Evolutionary conservation across 2,329 filamentous ascomycete genomes (phyloP).

Genomic region (Stagonosporopsis tanaceti): DNA sequence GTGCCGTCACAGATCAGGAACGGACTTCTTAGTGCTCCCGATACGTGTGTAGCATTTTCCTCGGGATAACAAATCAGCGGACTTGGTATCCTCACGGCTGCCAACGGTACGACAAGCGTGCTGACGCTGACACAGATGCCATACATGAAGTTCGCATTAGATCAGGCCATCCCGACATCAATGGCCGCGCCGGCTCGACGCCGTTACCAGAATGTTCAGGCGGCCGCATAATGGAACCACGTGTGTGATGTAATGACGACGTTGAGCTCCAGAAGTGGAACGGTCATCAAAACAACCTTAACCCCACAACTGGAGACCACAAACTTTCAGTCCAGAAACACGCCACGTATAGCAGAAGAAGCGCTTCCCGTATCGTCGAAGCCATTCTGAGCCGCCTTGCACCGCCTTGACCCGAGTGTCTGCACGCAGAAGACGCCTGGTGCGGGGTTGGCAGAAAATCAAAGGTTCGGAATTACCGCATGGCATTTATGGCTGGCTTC

Average conservation of each 20-base stretch:
- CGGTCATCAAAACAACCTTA: constrained; percentile 6
- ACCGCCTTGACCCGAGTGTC: not conserved
- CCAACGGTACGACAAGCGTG: constrained; percentile 32
- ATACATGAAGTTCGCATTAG: constrained; percentile 7
- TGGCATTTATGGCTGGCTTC: not conserved
- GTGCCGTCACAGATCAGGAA: constrained; percentile 30
- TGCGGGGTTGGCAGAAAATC: constrained; percentile 4
- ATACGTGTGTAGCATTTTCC: constrained; percentile 17
- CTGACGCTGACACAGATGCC: constrained; percentile 20
- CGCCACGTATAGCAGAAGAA: not conserved
- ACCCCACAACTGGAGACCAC: constrained; percentile 8
- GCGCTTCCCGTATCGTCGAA: not conserved
- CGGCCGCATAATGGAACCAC: constrained; percentile 1
- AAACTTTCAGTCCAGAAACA: not conserved
- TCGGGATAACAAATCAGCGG: constrained; percentile 38
- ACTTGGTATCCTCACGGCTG: constrained; percentile 29
- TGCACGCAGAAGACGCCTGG: not conserved
- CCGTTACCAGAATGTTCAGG: constrained; percentile 6
- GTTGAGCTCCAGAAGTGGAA: constrained; percentile 15
- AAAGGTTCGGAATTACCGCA: constrained; percentile 3
- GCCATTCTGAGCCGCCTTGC: constrained; percentile 2
- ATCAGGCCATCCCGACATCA: constrained; percentile 1
- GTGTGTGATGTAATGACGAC: constrained; percentile 19
- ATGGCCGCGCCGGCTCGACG: constrained; percentile 1
- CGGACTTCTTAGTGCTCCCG: constrained; percentile 24